Evolutionary conservation across 2,329 filamentous ascomycete species (phyloP), one percentile per base, ranked within the genome.

Genomic region (Tolypocladium pustulatum): DNA sequence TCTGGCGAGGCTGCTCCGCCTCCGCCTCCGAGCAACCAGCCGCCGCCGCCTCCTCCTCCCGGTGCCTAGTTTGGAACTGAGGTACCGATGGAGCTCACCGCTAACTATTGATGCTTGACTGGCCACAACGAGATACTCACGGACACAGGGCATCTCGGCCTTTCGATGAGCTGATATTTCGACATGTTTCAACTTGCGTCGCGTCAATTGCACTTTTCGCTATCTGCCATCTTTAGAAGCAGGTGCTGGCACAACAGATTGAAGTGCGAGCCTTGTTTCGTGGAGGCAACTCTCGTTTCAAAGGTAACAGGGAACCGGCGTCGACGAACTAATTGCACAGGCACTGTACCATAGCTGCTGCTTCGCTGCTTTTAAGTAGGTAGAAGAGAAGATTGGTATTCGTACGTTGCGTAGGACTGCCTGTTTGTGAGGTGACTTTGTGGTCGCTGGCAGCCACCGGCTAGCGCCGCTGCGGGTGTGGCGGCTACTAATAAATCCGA

Each of bases 21-120:
- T 41, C 85, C 88, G 25, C 85, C 85, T 63, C 84, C 84, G 58
- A 80, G 80, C 58, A 77, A 78, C 63, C 84, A 84, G 62, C 81
- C 85, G 63, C 84, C 85, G 20, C 85, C 88, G 30, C 85, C 84
- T 59, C 84, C 84, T 57, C 84, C 84, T 62, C 77, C 77, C 60
- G 78, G 78, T 65, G 77, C 77, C 63, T 81, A 71, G 70, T 66
- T 57, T 57, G 38, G n/a, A 25, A 40, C 8, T 27, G 38, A 49
- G 56, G 57, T 46, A 43, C 20, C 36, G 15, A 17, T n/a, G 7
- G 40, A 51, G 15, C 20, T 53, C 34, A 25, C 22, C 22, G 32
- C 38, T 40, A 58, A 43, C 25, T 36, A 22, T 34, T 55, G 25
- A 30, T 25, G 30, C 30, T 34, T 52, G 27, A 53, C 20, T 53